Base-by-base conservation (phyloP, 2,329 filamentous ascomycete genomes). In the Claviceps monticola region DNA sequence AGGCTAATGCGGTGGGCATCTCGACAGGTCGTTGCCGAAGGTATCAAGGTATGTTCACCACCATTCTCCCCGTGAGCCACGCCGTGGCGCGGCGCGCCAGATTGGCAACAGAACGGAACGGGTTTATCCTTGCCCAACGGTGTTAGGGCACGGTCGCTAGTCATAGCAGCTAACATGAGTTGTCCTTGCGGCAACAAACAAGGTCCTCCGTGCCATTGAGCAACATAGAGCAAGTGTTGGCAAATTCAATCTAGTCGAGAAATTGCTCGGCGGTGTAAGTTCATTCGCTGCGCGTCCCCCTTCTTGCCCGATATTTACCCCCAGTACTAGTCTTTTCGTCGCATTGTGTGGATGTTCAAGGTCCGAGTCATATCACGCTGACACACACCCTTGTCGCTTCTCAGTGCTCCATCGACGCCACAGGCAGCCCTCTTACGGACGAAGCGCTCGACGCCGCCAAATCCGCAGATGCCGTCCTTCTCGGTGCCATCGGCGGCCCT, bases 401-500 rank as follows among this genome's bases (percentile, higher is more conserved):
- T 34, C 61, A 95, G 89, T 85, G 82, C 67, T 96, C 90, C 47
- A 96, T 97, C 69, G 83, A 96, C 63, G 82, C 82, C 17, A 81
- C 82, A 63, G 87, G 88, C 60, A 78, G 73, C 34, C 83, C 91
- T 34, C 74, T 97, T 55, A 95, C 89, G 50, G 83, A 93, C 60
- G 81, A 85, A 62, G 88, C 89, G 56, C 84, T 97, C 60, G 72
- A 73, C 14, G 89, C 88, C 38, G 89, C 88, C 59, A 90, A 94
- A 69, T 74, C 78, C 49, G 89, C 90, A 57, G 86, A 95, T 68
- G 91, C 90, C 41, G 85, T 97, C 54, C 82, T 97, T 54, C 82
- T 97, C 51, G 91, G 90, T 59, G 88, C 91, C 60, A 94, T 97
- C 63, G 91, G 91, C 60, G 91, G 91, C n/a, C 91, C 93, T 14